A percentile compares a stretch with the other conserved stretches of the same genome.
These are phyloP conservation scores for Steccherinum ochraceum DNA, from an alignment of 768 basidiomycete species.

Conservation along the genomic window DNA sequence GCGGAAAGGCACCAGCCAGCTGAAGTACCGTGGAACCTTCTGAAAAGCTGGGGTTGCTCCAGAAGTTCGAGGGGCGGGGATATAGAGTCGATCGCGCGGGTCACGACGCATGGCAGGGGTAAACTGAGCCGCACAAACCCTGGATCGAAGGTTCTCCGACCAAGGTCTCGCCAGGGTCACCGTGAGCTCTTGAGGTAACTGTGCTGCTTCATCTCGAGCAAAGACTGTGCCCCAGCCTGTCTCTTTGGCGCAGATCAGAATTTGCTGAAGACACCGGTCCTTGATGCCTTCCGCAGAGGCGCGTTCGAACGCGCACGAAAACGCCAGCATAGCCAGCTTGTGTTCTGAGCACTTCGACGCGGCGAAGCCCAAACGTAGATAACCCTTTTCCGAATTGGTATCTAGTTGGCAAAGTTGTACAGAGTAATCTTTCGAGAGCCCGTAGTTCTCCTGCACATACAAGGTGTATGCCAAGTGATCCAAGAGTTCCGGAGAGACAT, in stretches of 20 bases:
- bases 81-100: conserved; percentile 33
- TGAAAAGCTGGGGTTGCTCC: conserved; percentile 17
- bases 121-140: conserved; percentile 26
- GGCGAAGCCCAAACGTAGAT: conserved; percentile 44
- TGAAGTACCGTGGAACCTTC: conserved; percentile 51
- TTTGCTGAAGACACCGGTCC: conserved; percentile 35
- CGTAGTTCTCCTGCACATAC: conserved; percentile 29
- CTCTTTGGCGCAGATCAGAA: conserved; percentile 35
- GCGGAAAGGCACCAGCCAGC: conserved; percentile 55
- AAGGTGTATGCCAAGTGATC: conserved; percentile 45
- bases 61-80: conserved; percentile 21
- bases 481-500: conserved; percentile 30
- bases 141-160: conserved; percentile 28
- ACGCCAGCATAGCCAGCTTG: conserved; percentile 53
- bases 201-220: conserved; percentile 33
- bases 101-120: conserved; percentile 35
- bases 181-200: conserved; percentile 30
- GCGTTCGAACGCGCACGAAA: conserved; percentile 39
- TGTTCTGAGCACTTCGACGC: conserved; percentile 25
- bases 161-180: conserved; percentile 35
- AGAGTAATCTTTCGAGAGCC: conserved; percentile 28
- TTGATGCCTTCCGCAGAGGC: conserved; percentile 26
- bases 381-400: conserved; percentile 37
- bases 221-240: conserved; percentile 51
- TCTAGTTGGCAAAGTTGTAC: conserved; percentile 24